Conservation (phyloP, 768 basidiomycete genomes). For the Tricholoma furcatifolium region DNA sequence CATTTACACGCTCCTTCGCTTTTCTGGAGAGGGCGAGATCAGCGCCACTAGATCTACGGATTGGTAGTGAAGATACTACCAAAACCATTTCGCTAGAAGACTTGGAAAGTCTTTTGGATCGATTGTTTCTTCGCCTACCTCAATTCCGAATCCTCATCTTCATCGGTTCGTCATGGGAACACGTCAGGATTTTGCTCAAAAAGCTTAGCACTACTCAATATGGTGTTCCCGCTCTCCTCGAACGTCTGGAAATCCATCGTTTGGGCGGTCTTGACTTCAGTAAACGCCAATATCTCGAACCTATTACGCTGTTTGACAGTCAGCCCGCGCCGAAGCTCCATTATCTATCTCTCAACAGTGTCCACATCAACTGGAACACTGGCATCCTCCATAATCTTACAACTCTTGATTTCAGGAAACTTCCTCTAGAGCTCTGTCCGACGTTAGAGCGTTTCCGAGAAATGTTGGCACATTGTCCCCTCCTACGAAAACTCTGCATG, state of each 20-base stretch:
- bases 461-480: slow-evolving; percentile 48
- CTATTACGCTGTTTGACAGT: slow-evolving; percentile 51
- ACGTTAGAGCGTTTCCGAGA: slow-evolving; percentile 48
- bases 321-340: slow-evolving; percentile 42
- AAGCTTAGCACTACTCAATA: slow-evolving; percentile 39
- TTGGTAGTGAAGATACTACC: slow-evolving; percentile 42
- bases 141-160: slow-evolving; percentile 60
- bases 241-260: slow-evolving; percentile 67
- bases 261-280: slow-evolving; percentile 45
- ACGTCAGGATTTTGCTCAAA: slow-evolving; percentile 49
- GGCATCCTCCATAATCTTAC: slow-evolving; percentile 53
- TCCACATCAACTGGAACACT: slow-evolving; percentile 59
- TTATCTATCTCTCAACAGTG: slow-evolving; percentile 54
- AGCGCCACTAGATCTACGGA: slow-evolving; percentile 58
- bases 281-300: slow-evolving; percentile 28
- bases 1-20: slow-evolving; percentile 49
- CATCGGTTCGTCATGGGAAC: slow-evolving; percentile 55
- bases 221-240: slow-evolving; percentile 42
- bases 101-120: slow-evolving; percentile 50
- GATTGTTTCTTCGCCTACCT: slow-evolving; percentile 49
- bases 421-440: slow-evolving; percentile 53
- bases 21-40: slow-evolving; percentile 59
- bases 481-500: slow-evolving; percentile 52
- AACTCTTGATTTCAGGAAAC: slow-evolving; percentile 62
- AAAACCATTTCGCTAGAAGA: slow-evolving; percentile 37